A percentile compares a stretch with the other conserved stretches of the same genome.
Conservation (phyloP, 176 grass and related monocot genomes). For the Phragmites australis region DNA sequence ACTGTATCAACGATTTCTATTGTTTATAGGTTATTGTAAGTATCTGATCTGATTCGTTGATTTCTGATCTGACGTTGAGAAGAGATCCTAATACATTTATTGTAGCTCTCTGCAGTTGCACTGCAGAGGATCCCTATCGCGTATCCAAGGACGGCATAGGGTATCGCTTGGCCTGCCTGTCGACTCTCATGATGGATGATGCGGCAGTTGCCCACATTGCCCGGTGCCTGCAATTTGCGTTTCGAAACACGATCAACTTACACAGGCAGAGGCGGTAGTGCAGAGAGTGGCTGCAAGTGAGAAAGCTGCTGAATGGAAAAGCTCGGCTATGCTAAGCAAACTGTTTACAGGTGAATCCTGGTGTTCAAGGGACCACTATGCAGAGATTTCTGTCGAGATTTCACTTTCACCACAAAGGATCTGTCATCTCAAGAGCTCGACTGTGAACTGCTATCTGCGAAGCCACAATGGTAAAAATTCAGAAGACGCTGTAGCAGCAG, state of each 20-base stretch:
- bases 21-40: too few species aligned
- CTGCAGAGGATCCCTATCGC: too few species aligned
- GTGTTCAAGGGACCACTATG: background rate
- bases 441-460: background rate
- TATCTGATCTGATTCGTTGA: too few species aligned
- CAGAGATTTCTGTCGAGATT: background rate
- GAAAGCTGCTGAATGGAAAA: too few species aligned
- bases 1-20: too few species aligned
- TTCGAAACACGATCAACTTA: background rate
- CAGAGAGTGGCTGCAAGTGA: too few species aligned
- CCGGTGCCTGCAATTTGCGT: background rate
- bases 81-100: too few species aligned
- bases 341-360: background rate
- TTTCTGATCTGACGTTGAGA: too few species aligned
- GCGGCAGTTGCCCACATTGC: background rate
- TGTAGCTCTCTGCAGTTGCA: too few species aligned
- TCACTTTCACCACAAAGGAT: background rate
- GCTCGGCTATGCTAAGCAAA: background rate
- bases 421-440: background rate
- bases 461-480: background rate
- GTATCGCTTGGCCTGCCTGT: background rate
- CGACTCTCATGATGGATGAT: background rate
- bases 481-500: background rate
- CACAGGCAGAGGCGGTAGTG: background rate
- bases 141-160: conserved; percentile 27